Evolutionary conservation across 371 early-diverging fungal genomes (phyloP), one percentile per base, ranked within the genome.

Genomic region (Nematocida sp.): DNA sequence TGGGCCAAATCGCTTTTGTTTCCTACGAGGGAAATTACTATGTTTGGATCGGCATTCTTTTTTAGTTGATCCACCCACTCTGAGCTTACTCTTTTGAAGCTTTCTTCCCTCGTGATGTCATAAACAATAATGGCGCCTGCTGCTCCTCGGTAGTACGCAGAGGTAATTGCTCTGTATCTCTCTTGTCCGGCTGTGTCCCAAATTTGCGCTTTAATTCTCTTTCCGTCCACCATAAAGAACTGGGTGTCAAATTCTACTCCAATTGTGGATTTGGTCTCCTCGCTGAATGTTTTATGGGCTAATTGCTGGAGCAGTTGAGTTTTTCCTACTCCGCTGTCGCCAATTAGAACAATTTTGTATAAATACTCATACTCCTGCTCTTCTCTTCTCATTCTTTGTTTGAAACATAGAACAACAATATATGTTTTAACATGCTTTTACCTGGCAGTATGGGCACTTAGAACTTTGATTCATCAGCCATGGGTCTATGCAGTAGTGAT

Each of bases 291-390:
- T 85, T 95, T 91, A 65, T 93, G 88, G 26, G 96, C 94, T 83
- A 97, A 94, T 77, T 94, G 89, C 68, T 92, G 89, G 65, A 99
- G 88, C 30, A 99, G 89, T 85, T 96, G 96, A 80, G 97, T 95
- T 85, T 99, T 99, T 68, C 99, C 99, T 78, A 95, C 97, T 38
- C 95, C 94, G 18, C 95, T 93, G 84, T 99, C 97, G 53, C 99
- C 99, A 86, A 97, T 95, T 61, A 99, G 87, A 13, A 97, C 97
- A 84, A 96, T 95, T 91, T 87, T 86, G 77, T 86, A 87, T 25
- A 87, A 79, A 78, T 83, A 86, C 60, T 87, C 86, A 79, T 85
- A 86, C 54, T 85, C 83, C 66, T 85, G 77, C 71, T 77, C 68
- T 87, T 77, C 65, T 55, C 54, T 66, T 9, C 40, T 53, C 66